Conservation (phyloP, 441 rosid genomes). For the Populus tomentosa region DNA sequence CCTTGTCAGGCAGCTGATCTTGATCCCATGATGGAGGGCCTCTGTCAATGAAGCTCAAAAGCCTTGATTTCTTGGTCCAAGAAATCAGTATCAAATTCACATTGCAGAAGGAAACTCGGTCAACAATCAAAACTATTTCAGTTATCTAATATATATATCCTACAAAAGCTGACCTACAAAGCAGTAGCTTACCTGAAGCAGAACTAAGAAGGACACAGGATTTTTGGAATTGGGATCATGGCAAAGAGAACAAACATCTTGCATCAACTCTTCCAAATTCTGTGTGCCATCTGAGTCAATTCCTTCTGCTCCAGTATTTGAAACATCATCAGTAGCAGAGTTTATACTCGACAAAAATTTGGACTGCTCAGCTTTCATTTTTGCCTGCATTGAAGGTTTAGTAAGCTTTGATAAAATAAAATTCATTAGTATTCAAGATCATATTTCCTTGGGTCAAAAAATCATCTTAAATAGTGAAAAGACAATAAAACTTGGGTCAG, state of each 20-base stretch:
- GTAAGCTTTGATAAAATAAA: constrained; percentile 11
- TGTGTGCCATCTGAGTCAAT: constrained; percentile 35
- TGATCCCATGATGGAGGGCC: constrained; percentile 74
- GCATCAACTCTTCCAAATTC: constrained; percentile 37
- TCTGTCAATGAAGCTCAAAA: constrained; percentile 73
- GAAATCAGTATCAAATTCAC: constrained; percentile 15
- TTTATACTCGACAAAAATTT: constrained; percentile 73
- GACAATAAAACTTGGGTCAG: not conserved
- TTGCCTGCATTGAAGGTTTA: constrained; percentile 57
- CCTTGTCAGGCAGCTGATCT: constrained; percentile 37
- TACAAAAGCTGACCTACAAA: constrained; percentile 14
- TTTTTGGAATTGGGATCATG: constrained; percentile 71
- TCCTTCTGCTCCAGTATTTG: constrained; percentile 45
- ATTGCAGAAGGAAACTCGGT: not conserved
- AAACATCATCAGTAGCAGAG: constrained; percentile 42
- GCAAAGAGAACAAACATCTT: constrained; percentile 89
- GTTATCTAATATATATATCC: not conserved
- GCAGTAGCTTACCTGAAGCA: constrained; percentile 71
- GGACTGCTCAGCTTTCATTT: constrained; percentile 96
- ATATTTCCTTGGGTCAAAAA: not conserved
- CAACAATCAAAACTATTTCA: not conserved
- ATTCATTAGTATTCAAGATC: not conserved
- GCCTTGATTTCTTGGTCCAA: constrained; percentile 80
- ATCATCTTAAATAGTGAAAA: not conserved
- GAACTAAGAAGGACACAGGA: constrained; percentile 80